Base-by-base conservation (phyloP, 495 filamentous ascomycete genomes). In the Hypoxylon lienhwacheense region DNA sequence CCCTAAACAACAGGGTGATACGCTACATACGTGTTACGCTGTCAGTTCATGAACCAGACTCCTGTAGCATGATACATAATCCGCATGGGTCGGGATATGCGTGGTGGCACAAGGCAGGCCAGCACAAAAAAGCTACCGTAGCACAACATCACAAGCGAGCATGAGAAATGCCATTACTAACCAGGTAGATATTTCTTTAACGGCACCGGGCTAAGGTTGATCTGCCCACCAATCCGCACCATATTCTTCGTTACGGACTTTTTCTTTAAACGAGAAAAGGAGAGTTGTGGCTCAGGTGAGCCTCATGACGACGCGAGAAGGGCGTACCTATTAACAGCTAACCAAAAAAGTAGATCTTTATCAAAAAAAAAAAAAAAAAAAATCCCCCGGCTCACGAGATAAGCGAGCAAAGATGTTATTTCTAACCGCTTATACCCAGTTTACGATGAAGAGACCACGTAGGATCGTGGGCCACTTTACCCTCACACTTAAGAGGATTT, bases 91-190 rank as follows among this genome's bases (percentile, higher is more conserved):
- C 52, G 47, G 42, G 47, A 53, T 53, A 52, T 43, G 47, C 47
- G 58, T 52, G 51, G 52, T 53, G 48, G 42, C 36, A 56, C 58
- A 33, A 39, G 42, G 24, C 24, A 48, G 28, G 49, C 34, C 33
- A 52, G 25, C 58, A 56, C 35, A 33, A 33, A 50, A 43, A 42
- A 31, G 41, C 42, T 36, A 56, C 25, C 26, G 52, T 61, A 52
- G 39, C 58, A 61, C 58, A 37, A 24, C 58, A 37, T 56, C 47
- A 48, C 47, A 61, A 53, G 58, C 58, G 52, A 61, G 15, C 20
- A 44, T 22, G 7, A 10, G 12, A 39, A 16, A 12, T 25, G 34
- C 37, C n/a, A n/a, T 36, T 45, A 60, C 25, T 24, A 55, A 41
- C 31, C 22, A 47, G 19, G 47, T 52, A 36, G 45, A n/a, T n/a